These are phyloP conservation scores for Gremmenia infestans DNA, from an alignment of 2,329 filamentous ascomycete genomes.

Conservation along the genomic window DNA sequence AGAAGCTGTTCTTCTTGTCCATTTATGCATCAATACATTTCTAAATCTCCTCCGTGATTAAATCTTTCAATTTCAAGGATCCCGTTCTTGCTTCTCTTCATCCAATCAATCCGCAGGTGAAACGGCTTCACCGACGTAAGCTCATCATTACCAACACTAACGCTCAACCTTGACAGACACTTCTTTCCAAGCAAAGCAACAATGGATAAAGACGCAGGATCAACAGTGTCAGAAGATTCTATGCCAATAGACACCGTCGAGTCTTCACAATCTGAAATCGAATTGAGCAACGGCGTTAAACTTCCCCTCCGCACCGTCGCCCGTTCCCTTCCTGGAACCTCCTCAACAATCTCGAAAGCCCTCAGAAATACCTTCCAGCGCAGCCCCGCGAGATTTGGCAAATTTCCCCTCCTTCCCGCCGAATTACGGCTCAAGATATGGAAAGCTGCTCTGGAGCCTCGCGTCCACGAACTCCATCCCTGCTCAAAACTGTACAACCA, in stretches of 20 bases:
- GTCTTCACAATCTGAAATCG: no score
- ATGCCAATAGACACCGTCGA: neutral
- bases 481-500: conserved; percentile 29
- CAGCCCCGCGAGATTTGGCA: conserved; percentile 11
- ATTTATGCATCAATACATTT: no score
- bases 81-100: no score
- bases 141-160: no score
- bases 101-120: no score
- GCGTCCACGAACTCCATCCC: conserved; percentile 30
- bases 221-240: neutral
- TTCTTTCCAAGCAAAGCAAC: neutral
- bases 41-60: no score
- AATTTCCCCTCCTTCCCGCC: conserved; percentile 21
- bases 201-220: neutral
- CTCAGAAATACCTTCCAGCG: neutral
- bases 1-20: no score
- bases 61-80: no score
- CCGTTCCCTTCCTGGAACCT: neutral
- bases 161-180: no score
- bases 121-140: no score
- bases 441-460: conserved; percentile 19
- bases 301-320: neutral
- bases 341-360: neutral
- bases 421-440: conserved; percentile 29
- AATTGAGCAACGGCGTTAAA: neutral